These are phyloP conservation scores for Hyphopichia fennica DNA, from an alignment of 1,139 yeast genomes.

Conservation along the genomic window DNA sequence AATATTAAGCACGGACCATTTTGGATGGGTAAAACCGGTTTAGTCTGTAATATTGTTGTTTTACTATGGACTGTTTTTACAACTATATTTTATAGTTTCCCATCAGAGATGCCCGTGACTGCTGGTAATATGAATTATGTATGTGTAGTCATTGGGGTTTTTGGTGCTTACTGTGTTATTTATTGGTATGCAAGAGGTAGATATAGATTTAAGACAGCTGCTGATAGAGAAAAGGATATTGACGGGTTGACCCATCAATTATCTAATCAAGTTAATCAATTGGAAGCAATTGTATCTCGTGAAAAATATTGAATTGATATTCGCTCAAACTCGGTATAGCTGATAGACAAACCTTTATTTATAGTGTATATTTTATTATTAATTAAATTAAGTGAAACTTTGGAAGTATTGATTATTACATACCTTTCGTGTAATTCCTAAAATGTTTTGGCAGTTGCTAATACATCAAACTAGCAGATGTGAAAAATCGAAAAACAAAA, in stretches of 20 bases:
- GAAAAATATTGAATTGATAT: no score
- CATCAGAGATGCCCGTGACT: conserved; percentile 43
- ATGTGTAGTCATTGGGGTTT: conserved; percentile 39
- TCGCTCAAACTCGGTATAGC: no score
- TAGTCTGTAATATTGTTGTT: conserved; percentile 20
- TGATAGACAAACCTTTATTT: no score
- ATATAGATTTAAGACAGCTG: conserved; percentile 25
- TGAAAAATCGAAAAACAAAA: no score
- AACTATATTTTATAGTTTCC: conserved; percentile 43
- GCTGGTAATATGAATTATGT: conserved; percentile 49
- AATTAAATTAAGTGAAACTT: no score
- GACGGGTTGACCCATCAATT: conserved; percentile 26
- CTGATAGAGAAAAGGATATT: conserved; percentile 22
- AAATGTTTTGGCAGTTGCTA: no score
- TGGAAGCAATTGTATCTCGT: conserved; percentile 23
- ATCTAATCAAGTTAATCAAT: conserved; percentile 25
- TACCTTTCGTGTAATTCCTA: no score
- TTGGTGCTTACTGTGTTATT: conserved; percentile 26
- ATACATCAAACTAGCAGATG: no score
- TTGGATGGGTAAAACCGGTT: conserved; percentile 46
- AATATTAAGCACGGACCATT: conserved; percentile 42
- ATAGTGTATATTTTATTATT: no score
- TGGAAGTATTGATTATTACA: no score
- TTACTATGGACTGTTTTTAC: conserved; percentile 43
- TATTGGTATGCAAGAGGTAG: conserved; percentile 44